phyloP scores from a whole-genome alignment of 257 asterid species.

The Lantana camara region DNA sequence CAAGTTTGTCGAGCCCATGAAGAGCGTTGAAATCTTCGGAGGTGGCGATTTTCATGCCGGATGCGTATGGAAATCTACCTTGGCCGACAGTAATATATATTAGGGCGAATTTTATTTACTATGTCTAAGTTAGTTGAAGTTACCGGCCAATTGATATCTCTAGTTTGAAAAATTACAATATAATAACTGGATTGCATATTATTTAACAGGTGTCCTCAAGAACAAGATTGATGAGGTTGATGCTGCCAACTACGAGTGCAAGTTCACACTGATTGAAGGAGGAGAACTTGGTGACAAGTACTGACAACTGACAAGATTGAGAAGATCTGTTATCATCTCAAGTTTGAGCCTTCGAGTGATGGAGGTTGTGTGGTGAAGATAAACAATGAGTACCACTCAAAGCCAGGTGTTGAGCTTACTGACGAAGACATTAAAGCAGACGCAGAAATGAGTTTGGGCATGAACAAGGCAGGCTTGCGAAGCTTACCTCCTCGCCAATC shows the following conservation, averaged over 20 bases:
- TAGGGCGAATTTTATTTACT: no score
- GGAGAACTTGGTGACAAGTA: slow-evolving; percentile 13
- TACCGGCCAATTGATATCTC: no score
- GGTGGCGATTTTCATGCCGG: no score
- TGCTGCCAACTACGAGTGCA: neutral
- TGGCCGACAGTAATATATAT: no score
- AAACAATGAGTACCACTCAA: slow-evolving; percentile 12
- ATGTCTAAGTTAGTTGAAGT: no score
- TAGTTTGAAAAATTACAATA: no score
- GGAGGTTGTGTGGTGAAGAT: slow-evolving; percentile 26
- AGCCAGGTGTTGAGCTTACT: slow-evolving; percentile 4
- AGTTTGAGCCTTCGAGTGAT: neutral
- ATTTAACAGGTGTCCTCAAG: neutral
- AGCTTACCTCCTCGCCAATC: slow-evolving; percentile 20
- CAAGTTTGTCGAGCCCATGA: no score
- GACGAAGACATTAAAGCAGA: slow-evolving; percentile 8
- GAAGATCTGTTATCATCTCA: neutral
- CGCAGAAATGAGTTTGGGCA: neutral
- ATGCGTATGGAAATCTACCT: no score
- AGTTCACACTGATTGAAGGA: slow-evolving; percentile 30
- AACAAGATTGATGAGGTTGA: slow-evolving; percentile 6
- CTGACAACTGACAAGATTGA: slow-evolving; percentile 22
- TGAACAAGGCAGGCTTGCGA: slow-evolving; percentile 27
- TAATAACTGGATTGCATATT: no score
- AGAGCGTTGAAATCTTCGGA: no score